Base-by-base conservation (phyloP, 805 yeast genomes). In the Candida silvicultrix region DNA sequence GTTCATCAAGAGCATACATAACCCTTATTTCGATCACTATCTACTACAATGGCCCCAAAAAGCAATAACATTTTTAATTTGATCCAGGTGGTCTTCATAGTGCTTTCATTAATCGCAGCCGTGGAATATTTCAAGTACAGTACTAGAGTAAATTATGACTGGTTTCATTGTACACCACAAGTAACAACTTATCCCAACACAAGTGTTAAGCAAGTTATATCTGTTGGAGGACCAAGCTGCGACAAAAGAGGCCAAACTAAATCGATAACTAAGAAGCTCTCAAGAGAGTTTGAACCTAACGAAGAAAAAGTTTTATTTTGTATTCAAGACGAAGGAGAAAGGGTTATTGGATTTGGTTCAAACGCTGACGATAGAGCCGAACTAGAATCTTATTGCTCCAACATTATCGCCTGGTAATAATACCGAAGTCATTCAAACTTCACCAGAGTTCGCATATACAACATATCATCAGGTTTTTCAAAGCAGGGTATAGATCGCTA, bases 81-180 rank as follows among this genome's bases (percentile, higher is more conserved):
- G 1, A 41, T 69, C 16, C 54, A 62, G 38, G 65, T 64, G 15
- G 46, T 65, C 3, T 11, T 56, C 10, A 41, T 60, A 12, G 60
- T 67, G 11, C 48, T 69, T 8, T 50, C 53, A 1, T 46, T 69
- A 4, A 63, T 70, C 43, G 74, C 67, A 3, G 73, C 64, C 5
- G 71, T 67, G 2, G 74, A 71, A 49, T 70, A 68, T 48, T 71
- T 71, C 58, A 71, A 71, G 50, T 68, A 66, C 44, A 52, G 65
- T 18, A 69, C 74, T 2, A 62, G 59, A 48, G 55, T 60, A 32
- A 62, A 69, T 49, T 71, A 71, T 45, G 74, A 71, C 25, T 69
- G 72, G 73, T 67, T 71, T 53, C 75, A 71, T 45, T 71, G 75
- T 48, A 69, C 73, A 12, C 66, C 72, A 14, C 45, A 53, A 7